A percentile compares a stretch with the other conserved stretches of the same genome.
Conservation (phyloP, 352 stramenopile species). For the Globisporangium megalacanthum region DNA sequence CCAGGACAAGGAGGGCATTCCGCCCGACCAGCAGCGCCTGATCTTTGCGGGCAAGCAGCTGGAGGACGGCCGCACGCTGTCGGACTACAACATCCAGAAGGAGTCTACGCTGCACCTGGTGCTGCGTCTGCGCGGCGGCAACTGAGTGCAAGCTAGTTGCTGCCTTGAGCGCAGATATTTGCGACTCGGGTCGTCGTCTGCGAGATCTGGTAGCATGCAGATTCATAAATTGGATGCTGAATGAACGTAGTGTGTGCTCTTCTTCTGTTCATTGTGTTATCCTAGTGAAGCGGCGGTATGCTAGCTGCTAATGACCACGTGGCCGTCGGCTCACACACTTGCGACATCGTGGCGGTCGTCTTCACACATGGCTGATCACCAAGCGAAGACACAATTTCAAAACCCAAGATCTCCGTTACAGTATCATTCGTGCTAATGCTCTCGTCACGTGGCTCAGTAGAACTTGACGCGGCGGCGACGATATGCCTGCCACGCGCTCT, state of each 20-base stretch:
- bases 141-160: constrained; percentile 79
- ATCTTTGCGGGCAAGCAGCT: constrained; percentile 81
- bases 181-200: no score
- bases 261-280: constrained; percentile 40
- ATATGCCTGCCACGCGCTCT: constrained; percentile 35
- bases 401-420: no score
- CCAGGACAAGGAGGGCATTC: constrained; percentile 92
- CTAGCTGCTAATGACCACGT: no score
- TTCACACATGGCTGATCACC: no score
- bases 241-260: constrained; percentile 51
- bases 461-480: constrained; percentile 23
- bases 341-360: no score
- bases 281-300: constrained; percentile 66
- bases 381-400: no score
- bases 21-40: constrained; percentile 92
- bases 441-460: constrained; percentile 27
- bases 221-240: constrained; percentile 8
- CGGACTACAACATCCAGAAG: constrained; percentile 93
- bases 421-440: neutral
- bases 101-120: constrained; percentile 92
- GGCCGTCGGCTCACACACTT: no score
- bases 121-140: constrained; percentile 78
- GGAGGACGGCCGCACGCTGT: constrained; percentile 17
- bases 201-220: no score
- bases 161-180: no score